Evolutionary conservation across 2,329 filamentous ascomycete species (phyloP).

Genomic region (Paecilomyces formosus): DNA sequence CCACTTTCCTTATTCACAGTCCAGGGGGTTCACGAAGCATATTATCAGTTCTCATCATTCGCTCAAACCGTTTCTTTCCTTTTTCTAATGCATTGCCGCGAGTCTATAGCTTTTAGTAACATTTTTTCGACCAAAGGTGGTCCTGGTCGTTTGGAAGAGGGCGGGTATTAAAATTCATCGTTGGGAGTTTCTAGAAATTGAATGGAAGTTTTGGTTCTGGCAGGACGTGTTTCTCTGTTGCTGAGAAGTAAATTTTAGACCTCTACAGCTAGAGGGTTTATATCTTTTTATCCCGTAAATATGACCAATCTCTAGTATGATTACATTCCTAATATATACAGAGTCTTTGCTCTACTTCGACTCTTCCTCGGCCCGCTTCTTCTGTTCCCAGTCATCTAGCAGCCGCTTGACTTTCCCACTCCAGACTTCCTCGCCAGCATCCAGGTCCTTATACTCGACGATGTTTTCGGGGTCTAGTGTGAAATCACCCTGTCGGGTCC

Average conservation of each 20-base stretch:
- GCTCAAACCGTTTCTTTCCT: not conserved
- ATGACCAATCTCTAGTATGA: not conserved
- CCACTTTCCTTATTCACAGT: not conserved
- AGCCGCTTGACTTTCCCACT: slow-evolving; percentile 61
- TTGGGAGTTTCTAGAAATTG: not conserved
- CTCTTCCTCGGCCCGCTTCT: slow-evolving; percentile 11
- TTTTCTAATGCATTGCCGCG: not conserved
- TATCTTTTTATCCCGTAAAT: not conserved
- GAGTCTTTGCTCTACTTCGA: not conserved
- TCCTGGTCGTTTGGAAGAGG: not conserved
- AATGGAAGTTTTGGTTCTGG: not conserved
- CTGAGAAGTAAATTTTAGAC: too few relatives aligned
- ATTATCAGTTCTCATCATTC: not conserved
- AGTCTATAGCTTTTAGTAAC: not conserved
- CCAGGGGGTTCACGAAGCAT: not conserved
- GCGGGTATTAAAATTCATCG: not conserved
- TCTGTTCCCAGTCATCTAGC: slow-evolving; percentile 46
- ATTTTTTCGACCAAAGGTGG: not conserved
- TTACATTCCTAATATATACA: not conserved
- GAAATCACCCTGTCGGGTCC: slow-evolving; percentile 76
- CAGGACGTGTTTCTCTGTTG: not conserved
- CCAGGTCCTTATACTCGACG: slow-evolving; percentile 69
- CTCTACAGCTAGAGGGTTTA: not conserved
- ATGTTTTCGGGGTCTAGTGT: slow-evolving; percentile 62
- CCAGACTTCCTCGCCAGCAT: slow-evolving; percentile 73